Conservation (phyloP, 2,329 filamentous ascomycete genomes). For the Ophiostoma piceae region DNA sequence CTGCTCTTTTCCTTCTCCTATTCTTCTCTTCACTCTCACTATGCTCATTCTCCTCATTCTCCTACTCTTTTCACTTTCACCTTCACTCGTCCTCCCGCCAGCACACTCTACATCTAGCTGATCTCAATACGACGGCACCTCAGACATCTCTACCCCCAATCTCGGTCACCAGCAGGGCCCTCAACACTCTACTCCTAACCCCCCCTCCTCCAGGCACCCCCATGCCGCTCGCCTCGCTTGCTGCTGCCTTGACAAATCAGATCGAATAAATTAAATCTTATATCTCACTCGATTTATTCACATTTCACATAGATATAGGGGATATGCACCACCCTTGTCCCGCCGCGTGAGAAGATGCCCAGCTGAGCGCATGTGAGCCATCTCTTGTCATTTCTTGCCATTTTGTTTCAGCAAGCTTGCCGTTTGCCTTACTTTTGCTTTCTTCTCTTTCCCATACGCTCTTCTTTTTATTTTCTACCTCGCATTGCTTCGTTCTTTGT, state of each 20-base stretch:
- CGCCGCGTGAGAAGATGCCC: conserved; percentile 1
- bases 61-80: neutral
- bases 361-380: conserved; percentile 6
- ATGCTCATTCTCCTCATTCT: neutral
- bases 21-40: neutral
- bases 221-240: conserved; percentile 8
- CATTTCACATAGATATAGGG: neutral
- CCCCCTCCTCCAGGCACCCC: conserved; percentile 3
- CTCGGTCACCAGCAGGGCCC: neutral
- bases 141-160: neutral
- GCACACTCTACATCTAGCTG: neutral
- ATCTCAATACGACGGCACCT: neutral
- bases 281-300: conserved; percentile 2
- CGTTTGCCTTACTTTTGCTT: neutral
- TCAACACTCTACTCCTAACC: neutral
- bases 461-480: neutral
- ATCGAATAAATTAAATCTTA: conserved; percentile 14
- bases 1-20: neutral
- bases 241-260: conserved; percentile 22
- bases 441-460: neutral
- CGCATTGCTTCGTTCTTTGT: neutral
- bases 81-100: neutral
- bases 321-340: neutral
- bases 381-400: neutral
- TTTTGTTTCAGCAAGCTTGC: neutral